Conservation (phyloP, 495 filamentous ascomycete genomes). For the Thozetella sp. region DNA sequence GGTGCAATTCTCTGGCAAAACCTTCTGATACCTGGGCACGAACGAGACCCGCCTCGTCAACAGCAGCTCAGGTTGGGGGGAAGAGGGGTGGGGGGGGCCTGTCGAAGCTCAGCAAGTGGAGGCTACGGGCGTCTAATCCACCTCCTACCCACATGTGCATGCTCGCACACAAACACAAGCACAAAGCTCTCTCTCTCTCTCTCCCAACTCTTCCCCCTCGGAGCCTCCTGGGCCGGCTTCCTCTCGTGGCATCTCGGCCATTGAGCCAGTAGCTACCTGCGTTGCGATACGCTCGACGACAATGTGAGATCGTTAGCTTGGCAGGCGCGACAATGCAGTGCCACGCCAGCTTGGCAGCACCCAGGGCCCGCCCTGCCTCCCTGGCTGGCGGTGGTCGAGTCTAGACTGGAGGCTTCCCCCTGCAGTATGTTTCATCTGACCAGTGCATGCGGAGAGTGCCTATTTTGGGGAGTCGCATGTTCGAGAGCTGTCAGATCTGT, state of each 20-base stretch:
- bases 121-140: too few species aligned
- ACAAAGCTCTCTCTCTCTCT: too few species aligned
- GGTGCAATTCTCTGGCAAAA: constrained; percentile 1
- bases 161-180: too few species aligned
- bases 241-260: not conserved
- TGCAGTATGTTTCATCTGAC: constrained; percentile 6
- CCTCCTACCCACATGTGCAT: too few species aligned
- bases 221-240: too few species aligned
- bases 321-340: not conserved
- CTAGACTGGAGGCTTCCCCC: not conserved
- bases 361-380: not conserved
- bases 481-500: constrained; percentile 1
- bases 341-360: not conserved
- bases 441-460: not conserved
- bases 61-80: too few species aligned
- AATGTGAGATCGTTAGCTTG: not conserved
- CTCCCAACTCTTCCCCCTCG: too few species aligned
- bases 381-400: not conserved
- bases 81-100: too few species aligned
- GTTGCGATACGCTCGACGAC: too few species aligned
- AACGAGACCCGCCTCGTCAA: too few species aligned
- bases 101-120: too few species aligned
- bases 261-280: too few species aligned
- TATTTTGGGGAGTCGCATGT: not conserved
- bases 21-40: not conserved